A percentile compares a stretch with the other conserved stretches of the same genome.
Evolutionary conservation across 1,284 basidiomycete genomes (phyloP).

Genomic region (Phlebopus sp.): DNA sequence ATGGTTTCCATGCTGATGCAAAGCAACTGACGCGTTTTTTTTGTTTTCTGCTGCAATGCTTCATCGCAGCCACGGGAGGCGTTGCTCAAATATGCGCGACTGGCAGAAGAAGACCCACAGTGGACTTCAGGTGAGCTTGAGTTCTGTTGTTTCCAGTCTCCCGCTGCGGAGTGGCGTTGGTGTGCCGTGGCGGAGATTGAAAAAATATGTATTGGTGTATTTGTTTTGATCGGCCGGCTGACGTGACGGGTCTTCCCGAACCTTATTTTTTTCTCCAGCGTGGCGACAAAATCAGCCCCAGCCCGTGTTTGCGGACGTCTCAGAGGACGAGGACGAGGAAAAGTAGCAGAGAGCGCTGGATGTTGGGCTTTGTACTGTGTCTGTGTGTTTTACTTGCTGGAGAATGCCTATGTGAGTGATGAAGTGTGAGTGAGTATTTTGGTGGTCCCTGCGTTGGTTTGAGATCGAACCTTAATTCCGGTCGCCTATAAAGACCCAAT

Average conservation of each 20-base stretch:
- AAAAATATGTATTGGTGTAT: slow-evolving; percentile 42
- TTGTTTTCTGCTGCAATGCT: slow-evolving; percentile 18
- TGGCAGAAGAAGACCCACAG: slow-evolving; percentile 71
- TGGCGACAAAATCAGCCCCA: slow-evolving; percentile 80
- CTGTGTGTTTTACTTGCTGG: slow-evolving; percentile 6
- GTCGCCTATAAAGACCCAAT: slow-evolving; percentile 71
- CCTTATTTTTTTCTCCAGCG: slow-evolving; percentile 54
- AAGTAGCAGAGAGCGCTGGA: slow-evolving; percentile 38
- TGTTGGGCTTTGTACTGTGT: slow-evolving; percentile 24
- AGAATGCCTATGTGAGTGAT: slow-evolving; percentile 17
- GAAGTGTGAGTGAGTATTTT: slow-evolving; percentile 32
- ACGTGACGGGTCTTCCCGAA: slow-evolving; percentile 62
- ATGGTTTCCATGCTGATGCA: slow-evolving; percentile 27
- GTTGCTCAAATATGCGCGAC: slow-evolving; percentile 86
- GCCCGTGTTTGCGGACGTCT: slow-evolving; percentile 63
- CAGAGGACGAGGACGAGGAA: slow-evolving; percentile 54
- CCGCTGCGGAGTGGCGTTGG: slow-evolving; percentile 31
- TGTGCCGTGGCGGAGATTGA: slow-evolving; percentile 36
- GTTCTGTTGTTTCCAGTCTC: slow-evolving; percentile 10
- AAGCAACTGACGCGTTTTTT: slow-evolving; percentile 25
- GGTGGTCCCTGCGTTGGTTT: slow-evolving; percentile 60
- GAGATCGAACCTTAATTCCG: slow-evolving; percentile 79
- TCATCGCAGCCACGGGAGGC: slow-evolving; percentile 85
- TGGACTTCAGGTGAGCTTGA: slow-evolving; percentile 74
- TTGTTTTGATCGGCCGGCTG: slow-evolving; percentile 51